A percentile compares a stretch with the other conserved stretches of the same genome.
These are phyloP conservation scores for Alternaria hordeiaustralica DNA, from an alignment of 2,329 filamentous ascomycete genomes.

Conservation along the genomic window DNA sequence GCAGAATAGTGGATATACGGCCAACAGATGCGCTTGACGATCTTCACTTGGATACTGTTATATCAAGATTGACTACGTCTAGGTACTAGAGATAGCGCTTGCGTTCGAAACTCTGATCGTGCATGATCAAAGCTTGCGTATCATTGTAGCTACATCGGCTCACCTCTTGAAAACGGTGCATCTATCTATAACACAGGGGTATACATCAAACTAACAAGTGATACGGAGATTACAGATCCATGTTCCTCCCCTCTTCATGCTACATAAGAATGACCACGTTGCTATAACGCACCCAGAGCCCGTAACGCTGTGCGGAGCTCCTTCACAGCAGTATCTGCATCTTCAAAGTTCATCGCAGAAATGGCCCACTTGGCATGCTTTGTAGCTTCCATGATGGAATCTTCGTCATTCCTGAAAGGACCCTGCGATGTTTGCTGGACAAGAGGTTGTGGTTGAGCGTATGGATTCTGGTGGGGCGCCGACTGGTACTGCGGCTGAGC, in stretches of 20 bases:
- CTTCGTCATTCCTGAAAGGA: constrained; percentile 67
- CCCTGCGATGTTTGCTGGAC: constrained; percentile 39
- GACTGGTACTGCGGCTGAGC: constrained; percentile 17
- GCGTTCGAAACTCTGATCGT: too few relatives aligned
- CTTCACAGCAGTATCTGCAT: constrained; percentile 85
- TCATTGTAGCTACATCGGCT: neutral
- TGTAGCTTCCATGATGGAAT: constrained; percentile 77
- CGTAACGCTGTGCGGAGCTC: constrained; percentile 80
- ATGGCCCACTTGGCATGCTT: constrained; percentile 98
- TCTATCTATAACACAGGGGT: constrained; percentile 23
- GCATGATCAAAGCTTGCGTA: too few relatives aligned
- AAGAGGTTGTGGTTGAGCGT: constrained; percentile 25
- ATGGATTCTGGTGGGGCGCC: constrained; percentile 24
- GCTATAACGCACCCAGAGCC: constrained; percentile 64
- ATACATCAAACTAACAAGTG: constrained; percentile 17
- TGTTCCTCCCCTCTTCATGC: neutral
- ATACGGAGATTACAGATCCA: neutral
- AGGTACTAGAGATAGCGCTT: neutral
- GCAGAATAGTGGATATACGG: neutral
- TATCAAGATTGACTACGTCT: too few relatives aligned
- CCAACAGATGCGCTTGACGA: neutral
- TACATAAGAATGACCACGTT: neutral
- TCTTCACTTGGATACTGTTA: neutral
- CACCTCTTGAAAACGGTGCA: neutral
- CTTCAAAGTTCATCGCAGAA: constrained; percentile 94